Conservation (phyloP, 108 stramenopile genomes). For the Licmophora abbreviata region DNA sequence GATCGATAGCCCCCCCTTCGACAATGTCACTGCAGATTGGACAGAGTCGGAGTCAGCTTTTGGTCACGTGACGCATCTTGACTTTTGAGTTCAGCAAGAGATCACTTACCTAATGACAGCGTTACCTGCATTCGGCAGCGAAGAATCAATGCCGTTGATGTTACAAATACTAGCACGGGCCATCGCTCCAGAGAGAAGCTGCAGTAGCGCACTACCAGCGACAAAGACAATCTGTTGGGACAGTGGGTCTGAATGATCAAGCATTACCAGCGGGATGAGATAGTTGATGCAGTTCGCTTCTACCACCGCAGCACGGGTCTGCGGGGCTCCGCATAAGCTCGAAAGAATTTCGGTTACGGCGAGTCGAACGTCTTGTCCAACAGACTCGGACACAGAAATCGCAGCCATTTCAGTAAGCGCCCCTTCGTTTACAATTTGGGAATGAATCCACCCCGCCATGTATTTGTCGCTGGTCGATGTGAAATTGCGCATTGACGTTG, state of each 20-base stretch:
- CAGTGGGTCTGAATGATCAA: slow-evolving; percentile 18
- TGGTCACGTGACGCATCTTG: too few species aligned
- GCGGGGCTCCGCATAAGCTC: slow-evolving; percentile 45
- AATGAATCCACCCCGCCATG: slow-evolving; percentile 71
- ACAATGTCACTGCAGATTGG: slow-evolving; percentile 43
- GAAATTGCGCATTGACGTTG: slow-evolving; percentile 35
- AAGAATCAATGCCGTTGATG: neutral
- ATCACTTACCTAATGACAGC: too few species aligned
- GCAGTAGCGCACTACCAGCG: slow-evolving; percentile 46
- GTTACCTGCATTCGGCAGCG: neutral
- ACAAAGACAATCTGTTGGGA: slow-evolving; percentile 26
- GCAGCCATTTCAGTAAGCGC: slow-evolving; percentile 36
- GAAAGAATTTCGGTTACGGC: slow-evolving; percentile 51
- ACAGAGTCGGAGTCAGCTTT: too few species aligned
- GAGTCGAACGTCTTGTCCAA: slow-evolving; percentile 42
- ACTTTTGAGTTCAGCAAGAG: too few species aligned
- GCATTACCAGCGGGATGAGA: slow-evolving; percentile 38
- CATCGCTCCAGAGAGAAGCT: slow-evolving; percentile 45
- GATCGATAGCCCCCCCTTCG: slow-evolving; percentile 51
- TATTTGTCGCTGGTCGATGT: slow-evolving; percentile 47
- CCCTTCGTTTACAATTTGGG: slow-evolving; percentile 56
- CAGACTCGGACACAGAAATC: too few species aligned
- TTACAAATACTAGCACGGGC: slow-evolving; percentile 11
- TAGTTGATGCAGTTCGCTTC: slow-evolving; percentile 36
- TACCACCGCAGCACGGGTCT: slow-evolving; percentile 52